Conservation (phyloP, 1,284 basidiomycete species). For the Leccinum griseonigrum region DNA sequence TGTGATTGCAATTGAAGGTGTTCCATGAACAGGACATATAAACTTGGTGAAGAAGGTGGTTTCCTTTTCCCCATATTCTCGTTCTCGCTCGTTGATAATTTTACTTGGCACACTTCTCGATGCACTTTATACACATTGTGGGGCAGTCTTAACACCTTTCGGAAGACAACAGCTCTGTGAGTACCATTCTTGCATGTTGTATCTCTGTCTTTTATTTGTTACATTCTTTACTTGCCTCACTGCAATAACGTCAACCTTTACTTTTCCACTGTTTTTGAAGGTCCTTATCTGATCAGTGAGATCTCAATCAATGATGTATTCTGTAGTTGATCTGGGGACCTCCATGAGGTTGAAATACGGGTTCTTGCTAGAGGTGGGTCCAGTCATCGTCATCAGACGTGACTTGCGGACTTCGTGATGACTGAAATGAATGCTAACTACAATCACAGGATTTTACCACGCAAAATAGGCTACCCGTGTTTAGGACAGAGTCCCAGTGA, state of each 20-base stretch:
- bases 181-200: slow-evolving; percentile 22
- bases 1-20: neutral
- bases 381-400: neutral
- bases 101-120: slow-evolving; percentile 3
- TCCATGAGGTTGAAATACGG: slow-evolving; percentile 79
- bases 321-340: slow-evolving; percentile 65
- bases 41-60: slow-evolving; percentile 73
- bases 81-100: neutral
- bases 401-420: neutral
- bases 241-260: neutral
- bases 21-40: slow-evolving; percentile 60
- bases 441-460: slow-evolving; percentile 68
- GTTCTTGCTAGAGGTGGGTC: slow-evolving; percentile 60
- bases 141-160: slow-evolving; percentile 72
- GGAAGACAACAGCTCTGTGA: slow-evolving; percentile 77
- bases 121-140: neutral
- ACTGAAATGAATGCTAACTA: neutral
- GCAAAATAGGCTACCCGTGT: slow-evolving; percentile 70
- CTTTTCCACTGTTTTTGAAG: neutral
- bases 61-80: neutral
- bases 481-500: slow-evolving; percentile 85
- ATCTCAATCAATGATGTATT: slow-evolving; percentile 2
- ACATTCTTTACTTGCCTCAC: neutral
- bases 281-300: neutral
- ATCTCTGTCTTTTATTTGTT: neutral